Evolutionary conservation across 306 rosid species (phyloP).

Genomic region (Lathyrus oleraceus): DNA sequence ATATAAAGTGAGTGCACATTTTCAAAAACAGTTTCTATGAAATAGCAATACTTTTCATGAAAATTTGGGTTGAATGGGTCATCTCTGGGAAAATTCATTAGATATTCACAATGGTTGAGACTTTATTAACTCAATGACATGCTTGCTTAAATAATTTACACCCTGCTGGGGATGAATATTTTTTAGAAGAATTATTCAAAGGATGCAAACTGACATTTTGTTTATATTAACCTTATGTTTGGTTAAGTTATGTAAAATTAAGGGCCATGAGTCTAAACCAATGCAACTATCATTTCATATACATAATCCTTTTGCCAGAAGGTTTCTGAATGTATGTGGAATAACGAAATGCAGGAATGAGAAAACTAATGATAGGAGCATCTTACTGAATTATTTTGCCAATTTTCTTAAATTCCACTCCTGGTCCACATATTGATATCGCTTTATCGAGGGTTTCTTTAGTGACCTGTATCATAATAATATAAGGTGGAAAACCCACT

Average conservation of each 20-base stretch:
- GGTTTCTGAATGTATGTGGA: slow-evolving; percentile 1
- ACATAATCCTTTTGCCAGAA: not conserved
- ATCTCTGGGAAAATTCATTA: not conserved
- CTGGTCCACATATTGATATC: slow-evolving; percentile 88
- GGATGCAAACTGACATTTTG: not conserved
- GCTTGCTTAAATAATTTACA: slow-evolving; percentile 21
- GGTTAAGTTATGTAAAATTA: slow-evolving; percentile 7
- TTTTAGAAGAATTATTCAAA: not conserved
- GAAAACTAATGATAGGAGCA: slow-evolving; percentile 23
- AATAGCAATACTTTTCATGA: not conserved
- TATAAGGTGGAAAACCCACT: slow-evolving; percentile 5
- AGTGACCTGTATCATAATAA: slow-evolving; percentile 62
- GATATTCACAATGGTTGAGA: slow-evolving; percentile 1
- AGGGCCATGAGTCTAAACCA: slow-evolving; percentile 7
- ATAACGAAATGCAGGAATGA: slow-evolving; percentile 2
- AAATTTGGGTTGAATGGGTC: not conserved
- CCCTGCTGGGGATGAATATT: not conserved
- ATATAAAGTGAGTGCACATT: not conserved
- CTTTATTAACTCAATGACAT: not conserved
- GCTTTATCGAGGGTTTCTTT: slow-evolving; percentile 83
- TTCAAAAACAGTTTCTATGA: not conserved
- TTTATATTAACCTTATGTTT: not conserved
- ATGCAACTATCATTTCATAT: slow-evolving; percentile 2
- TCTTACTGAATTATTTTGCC: slow-evolving; percentile 92
- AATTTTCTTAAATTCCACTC: slow-evolving; percentile 79